Evolutionary conservation across 495 filamentous ascomycete genomes (phyloP).

Genomic region (Glonium stellatum): DNA sequence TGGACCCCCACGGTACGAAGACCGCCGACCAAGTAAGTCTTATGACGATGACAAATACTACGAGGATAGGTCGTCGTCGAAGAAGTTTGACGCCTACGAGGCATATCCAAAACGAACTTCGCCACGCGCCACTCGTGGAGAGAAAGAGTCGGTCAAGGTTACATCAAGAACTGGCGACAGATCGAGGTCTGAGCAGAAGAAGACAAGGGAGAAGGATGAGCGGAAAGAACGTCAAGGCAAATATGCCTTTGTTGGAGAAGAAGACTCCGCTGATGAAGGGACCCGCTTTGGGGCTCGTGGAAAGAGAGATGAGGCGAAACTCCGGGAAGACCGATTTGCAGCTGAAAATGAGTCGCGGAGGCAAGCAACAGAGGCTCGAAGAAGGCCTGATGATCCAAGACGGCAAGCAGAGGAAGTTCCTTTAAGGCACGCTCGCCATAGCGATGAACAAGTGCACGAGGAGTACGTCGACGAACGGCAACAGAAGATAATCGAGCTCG

Average conservation of each 20-base stretch:
- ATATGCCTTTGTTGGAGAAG: slow-evolving; percentile 19
- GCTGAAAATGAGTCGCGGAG: too few species aligned
- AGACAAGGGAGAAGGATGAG: slow-evolving; percentile 26
- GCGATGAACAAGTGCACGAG: slow-evolving; percentile 5
- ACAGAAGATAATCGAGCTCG: slow-evolving; percentile 13
- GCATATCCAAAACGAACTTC: slow-evolving; percentile 19
- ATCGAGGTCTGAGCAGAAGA: slow-evolving; percentile 24
- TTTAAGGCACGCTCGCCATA: neutral
- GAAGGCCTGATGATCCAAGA: neutral
- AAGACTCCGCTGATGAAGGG: slow-evolving; percentile 20
- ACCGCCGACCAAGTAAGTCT: slow-evolving; percentile 19
- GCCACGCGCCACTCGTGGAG: slow-evolving; percentile 16
- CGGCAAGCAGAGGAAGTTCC: slow-evolving; percentile 2
- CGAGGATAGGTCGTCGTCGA: slow-evolving; percentile 24
- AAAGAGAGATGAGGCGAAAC: slow-evolving; percentile 6
- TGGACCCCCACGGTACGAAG: slow-evolving; percentile 25
- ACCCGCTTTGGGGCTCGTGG: slow-evolving; percentile 18
- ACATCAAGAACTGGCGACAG: slow-evolving; percentile 20
- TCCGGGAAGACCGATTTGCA: neutral
- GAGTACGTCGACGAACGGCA: slow-evolving; percentile 10
- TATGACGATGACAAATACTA: slow-evolving; percentile 30
- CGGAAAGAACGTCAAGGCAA: slow-evolving; percentile 21
- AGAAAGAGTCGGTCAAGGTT: slow-evolving; percentile 14
- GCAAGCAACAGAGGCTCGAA: too few species aligned
- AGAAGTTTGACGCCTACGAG: slow-evolving; percentile 31